Base-by-base conservation (phyloP, 148 eudicot genomes). In the Oxyria digyna region DNA sequence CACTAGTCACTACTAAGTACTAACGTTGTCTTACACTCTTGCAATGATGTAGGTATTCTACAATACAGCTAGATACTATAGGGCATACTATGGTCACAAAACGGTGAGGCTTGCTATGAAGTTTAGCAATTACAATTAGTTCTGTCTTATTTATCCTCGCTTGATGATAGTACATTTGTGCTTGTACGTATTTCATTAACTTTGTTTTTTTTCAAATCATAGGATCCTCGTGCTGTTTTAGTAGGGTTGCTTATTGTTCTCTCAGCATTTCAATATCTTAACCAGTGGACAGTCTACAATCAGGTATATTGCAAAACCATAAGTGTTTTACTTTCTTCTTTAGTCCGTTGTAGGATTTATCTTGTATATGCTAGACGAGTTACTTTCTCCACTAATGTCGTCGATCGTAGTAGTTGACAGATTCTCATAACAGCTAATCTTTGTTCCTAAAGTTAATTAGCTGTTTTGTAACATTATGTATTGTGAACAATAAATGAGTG, bases 181-280 rank as follows among this genome's bases (percentile, higher is more conserved):
- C 35, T 11, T 27, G 46, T 69, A 24, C 29, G 23, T 35, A 66
- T 21, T 13, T 67, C 37, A 29, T 23, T 64, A 35, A 33, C 7
- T 7, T 29, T 26, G 67, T 4, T 69, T 18, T 49, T 67, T 77
- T 73, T 76, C 71, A 38, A 43, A 75, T 78, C 71, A 80, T 72
- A 93, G 98, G 98, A 93, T 85, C 69, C 98, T 59, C 98, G 97
- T 73, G 95, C 96, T 78, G 98, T 93, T 72, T 85, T 93, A 21
- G 85, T 93, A 73, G 96, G 98, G 70, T 95, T 93, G 80, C 86
- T 93, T 74, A 66, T 90, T 69, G 75, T 88, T 73, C 86, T 93
- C 20, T 90, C 98, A 54, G 98, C 85, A 72, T 81, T 93, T 78
- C 98, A 93, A 69, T 93, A 90, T 80, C 81, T 93, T 27, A 93